Evolutionary conservation across 495 filamentous ascomycete species (phyloP), one percentile per base, ranked within the genome.

Genomic region (Neurospora sp.): DNA sequence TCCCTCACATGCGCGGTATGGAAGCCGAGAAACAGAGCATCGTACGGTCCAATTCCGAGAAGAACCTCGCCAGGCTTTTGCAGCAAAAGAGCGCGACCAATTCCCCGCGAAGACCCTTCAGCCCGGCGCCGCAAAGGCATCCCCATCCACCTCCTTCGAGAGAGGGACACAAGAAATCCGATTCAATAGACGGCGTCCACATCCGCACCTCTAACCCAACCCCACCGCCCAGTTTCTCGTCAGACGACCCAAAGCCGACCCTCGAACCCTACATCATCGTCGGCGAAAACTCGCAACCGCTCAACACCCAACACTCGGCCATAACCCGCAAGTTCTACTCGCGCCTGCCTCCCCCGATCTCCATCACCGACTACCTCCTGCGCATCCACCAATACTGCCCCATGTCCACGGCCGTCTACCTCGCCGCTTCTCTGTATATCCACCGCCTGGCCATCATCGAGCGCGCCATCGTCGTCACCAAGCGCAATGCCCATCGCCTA

Each of bases 351-450:
- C 96, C 96, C 10, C 87, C 89, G 3, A 93, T 98, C 70, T 83
- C 90, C 10, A 83, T 98, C 65, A 89, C 91, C 75, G 91, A 96
- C 68, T 99, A 99, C 79, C 86, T 98, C 22, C 81, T 89, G 74
- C 92, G 96, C 61, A 88, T 98, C 69, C 95, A 98, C 79, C 86
- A 85, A 44, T 98, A 90, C 79, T 99, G 96, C 75, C 95, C 96
- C 27, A 92, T 98, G 89, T 96, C 94, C n/a, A 95, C 96, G 3
- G 94, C 90, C 17, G 96, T 98, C 40, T 97, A 96, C 76, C 89
- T 99, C n/a, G 94, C 96, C 3, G 90, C 96, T 2, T 93, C 93
- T 65, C 82, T 91, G n/a, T 98, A 98, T 79, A 94, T 97, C 70
- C 90, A 93, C 76, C 87, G 89, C 69, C 87, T 98, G 48, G 90